phyloP scores from a whole-genome alignment of 805 yeast genomes.

The Candida montana region DNA sequence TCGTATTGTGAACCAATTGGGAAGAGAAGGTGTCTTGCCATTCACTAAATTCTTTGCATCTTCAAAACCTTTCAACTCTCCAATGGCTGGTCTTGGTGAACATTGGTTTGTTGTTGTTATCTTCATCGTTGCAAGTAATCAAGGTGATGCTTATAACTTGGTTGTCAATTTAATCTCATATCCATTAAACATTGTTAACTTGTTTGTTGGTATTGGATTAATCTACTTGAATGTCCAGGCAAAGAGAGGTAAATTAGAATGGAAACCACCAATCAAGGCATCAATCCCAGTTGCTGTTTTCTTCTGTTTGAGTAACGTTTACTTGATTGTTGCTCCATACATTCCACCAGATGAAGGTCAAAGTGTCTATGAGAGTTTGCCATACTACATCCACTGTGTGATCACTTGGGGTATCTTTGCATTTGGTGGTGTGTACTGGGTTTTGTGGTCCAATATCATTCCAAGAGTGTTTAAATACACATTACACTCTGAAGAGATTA shows the following conservation, averaged over 20 bases:
- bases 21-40: slow-evolving; percentile 78
- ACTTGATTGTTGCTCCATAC: slow-evolving; percentile 72
- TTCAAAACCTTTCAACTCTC: slow-evolving; percentile 68
- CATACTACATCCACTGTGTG: slow-evolving; percentile 76
- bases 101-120: slow-evolving; percentile 74
- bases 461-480: slow-evolving; percentile 53
- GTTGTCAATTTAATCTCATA: slow-evolving; percentile 74
- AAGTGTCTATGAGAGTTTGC: slow-evolving; percentile 61
- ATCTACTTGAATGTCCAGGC: slow-evolving; percentile 51
- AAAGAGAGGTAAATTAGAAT: slow-evolving; percentile 42
- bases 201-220: slow-evolving; percentile 58
- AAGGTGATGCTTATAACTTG: slow-evolving; percentile 84
- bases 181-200: slow-evolving; percentile 73
- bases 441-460: slow-evolving; percentile 52
- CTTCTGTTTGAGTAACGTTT: slow-evolving; percentile 60
- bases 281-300: slow-evolving; percentile 56
- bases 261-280: slow-evolving; percentile 73
- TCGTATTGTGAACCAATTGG: slow-evolving; percentile 72
- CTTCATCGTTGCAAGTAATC: slow-evolving; percentile 75
- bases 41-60: slow-evolving; percentile 66
- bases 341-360: slow-evolving; percentile 67
- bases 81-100: slow-evolving; percentile 65
- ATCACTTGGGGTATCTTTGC: slow-evolving; percentile 76
- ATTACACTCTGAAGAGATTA: slow-evolving; percentile 45
- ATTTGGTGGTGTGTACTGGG: slow-evolving; percentile 62